Conservation (phyloP, 768 basidiomycete genomes). For the Boletellus ananiceps region DNA sequence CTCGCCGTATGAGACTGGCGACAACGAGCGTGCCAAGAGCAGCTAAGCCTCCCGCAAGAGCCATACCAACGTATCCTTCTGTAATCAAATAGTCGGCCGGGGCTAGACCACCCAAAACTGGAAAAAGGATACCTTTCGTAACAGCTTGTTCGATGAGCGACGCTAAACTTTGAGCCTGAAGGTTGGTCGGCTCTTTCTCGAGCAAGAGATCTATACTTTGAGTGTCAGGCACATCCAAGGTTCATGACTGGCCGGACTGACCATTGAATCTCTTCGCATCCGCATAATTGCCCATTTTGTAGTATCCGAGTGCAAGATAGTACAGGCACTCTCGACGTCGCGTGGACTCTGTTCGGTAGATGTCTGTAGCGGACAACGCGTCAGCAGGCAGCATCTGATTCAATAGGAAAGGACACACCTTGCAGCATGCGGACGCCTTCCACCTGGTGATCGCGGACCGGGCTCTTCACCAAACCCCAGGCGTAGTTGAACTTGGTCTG, state of each 20-base stretch:
- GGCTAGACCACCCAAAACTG: neutral
- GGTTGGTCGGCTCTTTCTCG: constrained; percentile 88
- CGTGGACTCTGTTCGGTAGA: constrained; percentile 83
- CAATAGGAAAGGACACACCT: constrained; percentile 44
- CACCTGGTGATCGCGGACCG: constrained; percentile 76
- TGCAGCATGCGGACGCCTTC: constrained; percentile 90
- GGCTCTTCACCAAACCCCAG: constrained; percentile 95
- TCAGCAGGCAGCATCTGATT: constrained; percentile 1
- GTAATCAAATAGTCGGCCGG: constrained; percentile 5
- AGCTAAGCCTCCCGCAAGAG: constrained; percentile 84
- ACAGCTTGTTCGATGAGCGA: constrained; percentile 85
- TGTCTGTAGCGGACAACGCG: constrained; percentile 48
- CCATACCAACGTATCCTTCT: constrained; percentile 99
- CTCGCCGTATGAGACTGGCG: constrained; percentile 82
- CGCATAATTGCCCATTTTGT: constrained; percentile 93
- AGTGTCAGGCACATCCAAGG: constrained; percentile 1
- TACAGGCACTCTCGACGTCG: constrained; percentile 93
- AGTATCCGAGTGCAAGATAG: constrained; percentile 93
- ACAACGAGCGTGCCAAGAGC: constrained; percentile 75
- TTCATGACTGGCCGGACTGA: constrained; percentile 35
- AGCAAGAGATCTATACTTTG: constrained; percentile 66
- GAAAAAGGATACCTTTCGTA: constrained; percentile 56
- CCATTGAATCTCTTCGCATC: constrained; percentile 93
- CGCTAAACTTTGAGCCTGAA: constrained; percentile 85
- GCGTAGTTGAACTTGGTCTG: constrained; percentile 98